A percentile compares a stretch with the other conserved stretches of the same genome.
Evolutionary conservation across 345 rosid genomes (phyloP).

Genomic region (Moringa oleifera): DNA sequence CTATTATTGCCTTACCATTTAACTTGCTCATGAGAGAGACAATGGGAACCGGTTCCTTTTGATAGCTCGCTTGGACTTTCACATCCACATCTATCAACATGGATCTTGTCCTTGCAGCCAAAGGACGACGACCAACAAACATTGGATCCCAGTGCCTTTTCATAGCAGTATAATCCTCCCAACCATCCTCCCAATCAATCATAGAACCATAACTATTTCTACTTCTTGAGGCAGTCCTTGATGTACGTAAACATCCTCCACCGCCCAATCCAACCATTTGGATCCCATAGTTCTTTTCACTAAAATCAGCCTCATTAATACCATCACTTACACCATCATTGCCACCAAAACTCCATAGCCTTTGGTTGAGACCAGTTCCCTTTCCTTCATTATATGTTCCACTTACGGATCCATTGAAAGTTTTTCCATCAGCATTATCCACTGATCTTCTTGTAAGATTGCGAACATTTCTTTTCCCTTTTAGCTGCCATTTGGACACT

Average conservation of each 20-base stretch:
- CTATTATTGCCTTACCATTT: conserved; percentile 83
- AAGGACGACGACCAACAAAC: conserved; percentile 29
- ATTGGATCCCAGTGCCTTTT: conserved; percentile 42
- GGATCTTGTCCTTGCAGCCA: conserved; percentile 41
- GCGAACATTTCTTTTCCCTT: conserved; percentile 83
- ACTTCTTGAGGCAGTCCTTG: conserved; percentile 35
- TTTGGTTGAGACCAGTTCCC: conserved; percentile 35
- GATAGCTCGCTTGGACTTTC: conserved; percentile 80
- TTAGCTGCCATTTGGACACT: conserved; percentile 88
- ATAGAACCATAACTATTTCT: conserved; percentile 31
- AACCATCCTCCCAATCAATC: conserved; percentile 55
- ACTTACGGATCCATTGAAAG: conserved; percentile 26
- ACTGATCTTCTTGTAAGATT: conserved; percentile 51
- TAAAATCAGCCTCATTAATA: conserved; percentile 41
- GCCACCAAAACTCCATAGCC: conserved; percentile 29
- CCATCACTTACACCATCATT: conserved; percentile 32
- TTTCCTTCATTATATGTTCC: conserved; percentile 40
- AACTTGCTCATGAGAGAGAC: conserved; percentile 77
- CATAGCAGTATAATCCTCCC: conserved; percentile 38
- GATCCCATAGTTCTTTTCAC: conserved; percentile 32
- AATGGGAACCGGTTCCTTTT: conserved; percentile 72
- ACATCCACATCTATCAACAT: conserved; percentile 77
- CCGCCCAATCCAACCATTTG: conserved; percentile 33
- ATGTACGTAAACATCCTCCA: conserved; percentile 35
- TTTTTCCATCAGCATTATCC: conserved; percentile 28